Evolutionary conservation across 106 monocot species (phyloP), one percentile per base, ranked within the genome.

Genomic region (Phalaenopsis equestris): DNA sequence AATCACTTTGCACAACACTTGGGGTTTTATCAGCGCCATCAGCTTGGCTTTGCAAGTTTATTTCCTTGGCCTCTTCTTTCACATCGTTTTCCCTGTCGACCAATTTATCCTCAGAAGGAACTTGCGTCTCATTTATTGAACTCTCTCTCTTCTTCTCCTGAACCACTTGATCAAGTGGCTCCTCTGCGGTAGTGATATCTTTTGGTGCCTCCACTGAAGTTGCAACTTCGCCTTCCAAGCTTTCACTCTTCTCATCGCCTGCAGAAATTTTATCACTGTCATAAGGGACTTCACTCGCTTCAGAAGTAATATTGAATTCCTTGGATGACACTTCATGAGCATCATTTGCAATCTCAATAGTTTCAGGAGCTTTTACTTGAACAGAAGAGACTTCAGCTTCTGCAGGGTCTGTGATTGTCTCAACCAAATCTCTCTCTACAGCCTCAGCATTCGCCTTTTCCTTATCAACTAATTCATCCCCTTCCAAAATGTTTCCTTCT

Each of bases 211-310:
- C 79, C 21, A n/a, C 42, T 79, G 67, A 38, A 70, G 11, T 17
- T 72, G 43, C 42, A 3, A 37, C 81, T 19, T 57, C 74, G 1
- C 36, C 81, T 57, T 81, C 41, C 41, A 41, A 73, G 72, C 2
- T 81, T 74, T 76, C 81, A 81, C 75, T 58, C 58, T 81, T 73
- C 38, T 73, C 72, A 73, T 73, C 42, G 41, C 38, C 41, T 73
- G 72, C 37, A 55, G 6, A 30, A 55, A 37, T 16, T 56, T 30
- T 30, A 5, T 38, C 78, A 37, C 38, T 56, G 11, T 12, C 56
- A 15, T 4, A 6, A 41, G 21, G 11, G 14, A 41, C 78, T 78
- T 38, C 56, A 78, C 10, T 17, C 0, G 57, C 56, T 55, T 56
- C 57, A 56, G 52, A 37, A 78, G 55, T 11, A 15, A 17, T 6